Evolutionary conservation across 1,139 yeast genomes (phyloP).

Genomic region (Blastobotrys aristatus): DNA sequence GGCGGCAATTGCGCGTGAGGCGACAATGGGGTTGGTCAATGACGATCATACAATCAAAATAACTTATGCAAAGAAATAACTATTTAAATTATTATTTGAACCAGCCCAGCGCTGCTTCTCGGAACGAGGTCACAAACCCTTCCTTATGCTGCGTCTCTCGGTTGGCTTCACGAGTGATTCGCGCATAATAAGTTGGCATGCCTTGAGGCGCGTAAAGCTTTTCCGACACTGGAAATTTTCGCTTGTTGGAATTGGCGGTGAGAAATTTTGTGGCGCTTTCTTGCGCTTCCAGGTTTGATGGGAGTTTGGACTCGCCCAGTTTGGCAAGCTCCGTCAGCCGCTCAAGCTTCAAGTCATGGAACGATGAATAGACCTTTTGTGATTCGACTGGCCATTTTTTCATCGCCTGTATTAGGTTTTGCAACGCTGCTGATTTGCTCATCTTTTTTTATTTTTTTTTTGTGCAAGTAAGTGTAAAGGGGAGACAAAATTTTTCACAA

Average conservation of each 20-base stretch:
- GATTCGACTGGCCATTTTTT: conserved; percentile 29
- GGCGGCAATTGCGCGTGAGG: conserved; percentile 44
- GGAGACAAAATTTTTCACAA: too few relatives aligned
- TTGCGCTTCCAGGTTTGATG: conserved; percentile 27
- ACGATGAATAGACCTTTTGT: conserved; percentile 32
- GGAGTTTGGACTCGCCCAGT: conserved; percentile 23
- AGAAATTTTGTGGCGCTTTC: conserved; percentile 27
- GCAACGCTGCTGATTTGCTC: conserved; percentile 12
- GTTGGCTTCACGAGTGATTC: conserved; percentile 61
- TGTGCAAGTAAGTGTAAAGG: neutral
- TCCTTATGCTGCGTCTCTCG: conserved; percentile 59
- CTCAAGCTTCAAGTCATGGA: conserved; percentile 29
- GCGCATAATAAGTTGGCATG: conserved; percentile 69
- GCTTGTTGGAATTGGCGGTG: conserved; percentile 22
- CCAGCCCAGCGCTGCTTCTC: conserved; percentile 35
- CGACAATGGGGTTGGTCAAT: conserved; percentile 36
- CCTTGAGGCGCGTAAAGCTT: conserved; percentile 74
- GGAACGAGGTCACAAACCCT: conserved; percentile 37
- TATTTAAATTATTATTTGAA: conserved; percentile 21
- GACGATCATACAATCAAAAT: conserved; percentile 38
- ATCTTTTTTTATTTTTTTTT: conserved; percentile 5
- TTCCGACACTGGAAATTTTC: conserved; percentile 37
- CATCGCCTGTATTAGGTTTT: conserved; percentile 21
- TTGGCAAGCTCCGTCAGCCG: conserved; percentile 26
- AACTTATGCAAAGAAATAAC: conserved; percentile 49